A percentile compares a stretch with the other conserved stretches of the same genome.
Conservation (phyloP, 2,329 filamentous ascomycete genomes). For the Lasiodiplodia sp. region DNA sequence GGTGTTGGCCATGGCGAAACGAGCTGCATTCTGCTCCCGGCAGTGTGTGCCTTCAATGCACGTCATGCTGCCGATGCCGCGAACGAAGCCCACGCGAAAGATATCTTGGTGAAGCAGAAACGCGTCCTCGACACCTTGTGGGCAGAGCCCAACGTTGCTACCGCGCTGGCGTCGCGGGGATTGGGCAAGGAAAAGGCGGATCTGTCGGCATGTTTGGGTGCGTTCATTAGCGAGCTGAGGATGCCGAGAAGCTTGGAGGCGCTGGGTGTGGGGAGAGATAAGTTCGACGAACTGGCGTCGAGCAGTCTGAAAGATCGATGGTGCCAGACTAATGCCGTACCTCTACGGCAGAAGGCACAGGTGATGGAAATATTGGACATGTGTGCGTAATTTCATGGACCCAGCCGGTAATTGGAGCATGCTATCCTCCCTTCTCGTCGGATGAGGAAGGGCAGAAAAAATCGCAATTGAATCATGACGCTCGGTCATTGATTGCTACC, state of each 20-base stretch:
- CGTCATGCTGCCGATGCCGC: conserved; percentile 23
- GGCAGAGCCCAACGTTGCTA: conserved; percentile 44
- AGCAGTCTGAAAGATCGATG: conserved; percentile 60
- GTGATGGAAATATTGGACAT: conserved; percentile 60
- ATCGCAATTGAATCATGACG: too few relatives aligned
- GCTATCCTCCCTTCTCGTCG: too few relatives aligned
- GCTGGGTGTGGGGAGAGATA: conserved; percentile 58
- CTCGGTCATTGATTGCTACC: too few relatives aligned
- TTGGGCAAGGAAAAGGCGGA: conserved; percentile 45
- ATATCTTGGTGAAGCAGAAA: conserved; percentile 44
- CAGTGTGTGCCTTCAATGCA: conserved; percentile 64
- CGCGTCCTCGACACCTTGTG: conserved; percentile 52
- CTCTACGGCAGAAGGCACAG: conserved; percentile 55
- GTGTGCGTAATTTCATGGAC: background rate
- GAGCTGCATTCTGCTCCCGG: conserved; percentile 62
- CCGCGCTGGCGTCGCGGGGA: conserved; percentile 44
- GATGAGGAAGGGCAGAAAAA: too few relatives aligned
- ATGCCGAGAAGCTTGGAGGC: conserved; percentile 63
- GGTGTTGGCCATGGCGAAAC: conserved; percentile 69
- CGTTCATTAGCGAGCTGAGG: conserved; percentile 59
- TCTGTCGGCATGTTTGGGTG: conserved; percentile 61
- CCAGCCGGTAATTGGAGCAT: too few relatives aligned
- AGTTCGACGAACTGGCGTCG: conserved; percentile 56
- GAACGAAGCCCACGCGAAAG: conserved; percentile 46
- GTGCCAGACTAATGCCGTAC: conserved; percentile 60